phyloP scores from a whole-genome alignment of 1,284 basidiomycete species.

The Apiotrichum siamense region DNA sequence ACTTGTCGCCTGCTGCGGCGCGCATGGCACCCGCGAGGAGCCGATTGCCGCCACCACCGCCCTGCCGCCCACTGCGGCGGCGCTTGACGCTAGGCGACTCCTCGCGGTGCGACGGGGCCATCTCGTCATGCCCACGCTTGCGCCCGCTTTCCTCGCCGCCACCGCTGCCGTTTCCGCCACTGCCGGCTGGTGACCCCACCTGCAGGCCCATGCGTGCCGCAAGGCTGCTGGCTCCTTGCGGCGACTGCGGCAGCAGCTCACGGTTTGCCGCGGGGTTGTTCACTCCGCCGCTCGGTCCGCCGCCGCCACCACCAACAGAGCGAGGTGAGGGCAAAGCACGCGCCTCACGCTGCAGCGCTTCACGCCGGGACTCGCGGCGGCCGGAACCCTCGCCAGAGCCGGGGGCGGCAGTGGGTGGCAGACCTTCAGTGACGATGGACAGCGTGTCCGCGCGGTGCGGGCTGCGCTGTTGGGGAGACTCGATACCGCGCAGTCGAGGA shows the following conservation, averaged over 20 bases:
- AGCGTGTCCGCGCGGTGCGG: neutral
- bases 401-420: neutral
- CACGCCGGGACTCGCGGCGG: neutral
- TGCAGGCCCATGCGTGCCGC: neutral
- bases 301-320: neutral
- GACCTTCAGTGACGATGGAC: neutral
- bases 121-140: neutral
- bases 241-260: neutral
- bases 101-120: conserved; percentile 14
- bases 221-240: neutral
- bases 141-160: conserved; percentile 17
- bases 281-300: neutral
- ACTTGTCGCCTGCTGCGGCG: conserved; percentile 9
- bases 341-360: neutral
- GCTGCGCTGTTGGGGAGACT: neutral
- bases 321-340: neutral
- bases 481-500: neutral
- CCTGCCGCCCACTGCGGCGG: neutral
- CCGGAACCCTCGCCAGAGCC: neutral
- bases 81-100: conserved; percentile 5
- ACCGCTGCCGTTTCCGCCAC: too few relatives aligned
- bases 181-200: neutral
- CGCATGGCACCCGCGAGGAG: conserved; percentile 22
- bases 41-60: neutral
- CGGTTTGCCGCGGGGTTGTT: neutral